Base-by-base conservation (phyloP, 108 stramenopile species). In the Seminavis robusta region DNA sequence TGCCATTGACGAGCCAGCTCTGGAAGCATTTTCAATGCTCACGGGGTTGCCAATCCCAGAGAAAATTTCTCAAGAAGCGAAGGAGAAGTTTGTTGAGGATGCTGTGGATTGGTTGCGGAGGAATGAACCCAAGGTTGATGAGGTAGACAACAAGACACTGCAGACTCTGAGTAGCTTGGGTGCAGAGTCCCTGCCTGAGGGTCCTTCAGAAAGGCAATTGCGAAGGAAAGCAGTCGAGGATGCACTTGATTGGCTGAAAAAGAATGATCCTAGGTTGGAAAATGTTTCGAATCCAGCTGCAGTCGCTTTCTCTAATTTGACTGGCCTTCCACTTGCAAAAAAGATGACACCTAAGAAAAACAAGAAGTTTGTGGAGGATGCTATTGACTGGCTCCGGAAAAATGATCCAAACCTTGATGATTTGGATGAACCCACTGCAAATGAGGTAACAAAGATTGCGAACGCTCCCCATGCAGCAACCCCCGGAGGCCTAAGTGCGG, bases 341-440 rank as follows among this genome's bases (percentile, higher is more conserved):
- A 17, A 23, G 20, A 55, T n/a, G 41, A 55, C 21, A 23, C 21
- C 28, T 15, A 53, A 33, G 34, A 53, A 37, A 30, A 56, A 43
- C 33, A 28, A 32, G 20, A 7, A 47, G 23, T 56, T 56, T 41
- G 33, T 63, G 10, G 67, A 76, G 26, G 63, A 59, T 38, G 51
- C 57, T 11, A 15, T 73, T 23, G 59, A 71, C 17, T 72, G 71
- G 71, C 26, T 65, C 21, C 56, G 71, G 46, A 52, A 52, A 11
- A 65, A 42, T 31, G 46, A 33, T 47, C 30, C 52, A 17, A 17
- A 62, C 13, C 27, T 25, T 1, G 19, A 23, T 39, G 51, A 43
- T n/a, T 16, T 52, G 16, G 61, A 57, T 33, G 47, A 50, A 50
- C 48, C 47, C 4, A 42, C 45, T 20, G 20, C 33, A 5, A 17